A percentile compares a stretch with the other conserved stretches of the same genome.
phyloP scores from a whole-genome alignment of 2,329 filamentous ascomycete species.

The Arthrobotrys pseudoclavata region DNA sequence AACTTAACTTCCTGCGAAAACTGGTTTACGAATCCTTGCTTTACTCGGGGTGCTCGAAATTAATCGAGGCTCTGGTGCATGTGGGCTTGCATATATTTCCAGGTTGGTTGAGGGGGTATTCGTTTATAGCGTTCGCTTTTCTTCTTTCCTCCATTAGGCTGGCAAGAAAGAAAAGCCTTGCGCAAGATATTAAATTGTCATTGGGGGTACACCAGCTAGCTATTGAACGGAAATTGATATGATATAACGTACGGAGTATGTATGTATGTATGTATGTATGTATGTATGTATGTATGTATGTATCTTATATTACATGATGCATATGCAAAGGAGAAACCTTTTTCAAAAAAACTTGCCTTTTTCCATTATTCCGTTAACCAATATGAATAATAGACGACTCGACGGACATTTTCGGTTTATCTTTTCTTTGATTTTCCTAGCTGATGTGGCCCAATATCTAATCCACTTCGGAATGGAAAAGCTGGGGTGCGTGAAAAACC shows the following conservation, averaged over 20 bases:
- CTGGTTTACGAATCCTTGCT: conserved; percentile 43
- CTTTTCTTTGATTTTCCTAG: background rate
- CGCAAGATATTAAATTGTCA: conserved; percentile 22
- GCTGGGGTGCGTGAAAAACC: conserved; percentile 57
- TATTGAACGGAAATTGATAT: conserved; percentile 17
- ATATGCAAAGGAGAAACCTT: conserved; percentile 34
- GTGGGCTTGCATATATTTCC: conserved; percentile 33
- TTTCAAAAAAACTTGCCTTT: conserved; percentile 13
- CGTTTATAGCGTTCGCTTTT: conserved; percentile 2
- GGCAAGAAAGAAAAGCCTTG: background rate
- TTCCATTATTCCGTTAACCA: conserved; percentile 9
- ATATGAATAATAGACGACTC: background rate
- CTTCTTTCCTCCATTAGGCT: background rate
- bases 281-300: background rate
- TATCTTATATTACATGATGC: conserved; percentile 35
- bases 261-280: background rate
- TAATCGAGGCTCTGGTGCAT: conserved; percentile 55
- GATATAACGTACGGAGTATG: background rate
- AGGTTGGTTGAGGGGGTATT: conserved; percentile 17
- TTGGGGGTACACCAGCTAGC: conserved; percentile 30
- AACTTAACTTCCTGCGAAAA: conserved; percentile 28
- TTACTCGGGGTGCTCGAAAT: conserved; percentile 19
- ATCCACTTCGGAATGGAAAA: conserved; percentile 37
- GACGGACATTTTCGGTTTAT: conserved; percentile 16
- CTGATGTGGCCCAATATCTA: background rate